Conservation (phyloP, 495 filamentous ascomycete species). For the Xylaria intraflava region DNA sequence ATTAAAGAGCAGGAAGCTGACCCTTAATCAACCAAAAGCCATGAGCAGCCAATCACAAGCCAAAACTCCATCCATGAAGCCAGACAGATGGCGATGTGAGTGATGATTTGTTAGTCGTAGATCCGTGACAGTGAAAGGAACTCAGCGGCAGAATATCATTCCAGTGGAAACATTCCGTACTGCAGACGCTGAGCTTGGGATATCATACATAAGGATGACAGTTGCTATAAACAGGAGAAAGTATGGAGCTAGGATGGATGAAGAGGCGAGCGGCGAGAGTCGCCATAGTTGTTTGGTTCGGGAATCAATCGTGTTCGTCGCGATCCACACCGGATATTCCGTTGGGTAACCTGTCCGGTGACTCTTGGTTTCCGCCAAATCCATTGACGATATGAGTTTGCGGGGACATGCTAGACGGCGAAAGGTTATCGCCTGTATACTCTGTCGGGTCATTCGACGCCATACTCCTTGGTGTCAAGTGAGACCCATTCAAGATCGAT, state of each 20-base stretch:
- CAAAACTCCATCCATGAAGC: slow-evolving; percentile 27
- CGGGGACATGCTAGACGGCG: slow-evolving; percentile 18
- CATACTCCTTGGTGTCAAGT: slow-evolving; percentile 26
- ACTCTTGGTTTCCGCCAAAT: slow-evolving; percentile 17
- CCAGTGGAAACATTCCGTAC: slow-evolving; percentile 8
- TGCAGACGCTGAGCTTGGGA: slow-evolving; percentile 11
- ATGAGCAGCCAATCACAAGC: slow-evolving; percentile 20
- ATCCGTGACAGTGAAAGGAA: slow-evolving; percentile 23
- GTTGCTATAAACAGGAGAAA: slow-evolving; percentile 3
- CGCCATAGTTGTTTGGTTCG: neutral
- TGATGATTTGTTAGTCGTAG: slow-evolving; percentile 19
- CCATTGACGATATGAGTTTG: slow-evolving; percentile 19
- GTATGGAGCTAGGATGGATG: neutral
- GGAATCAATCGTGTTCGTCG: slow-evolving; percentile 4
- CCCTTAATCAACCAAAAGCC: slow-evolving; percentile 16
- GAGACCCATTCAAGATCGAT: slow-evolving; percentile 19
- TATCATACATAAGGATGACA: slow-evolving; percentile 17
- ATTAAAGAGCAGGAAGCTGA: slow-evolving; percentile 16
- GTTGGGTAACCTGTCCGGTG: slow-evolving; percentile 17
- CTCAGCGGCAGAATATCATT: slow-evolving; percentile 10
- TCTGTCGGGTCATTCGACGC: slow-evolving; percentile 24
- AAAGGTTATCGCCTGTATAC: slow-evolving; percentile 17
- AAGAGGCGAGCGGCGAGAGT: neutral
- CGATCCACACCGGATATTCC: slow-evolving; percentile 12
- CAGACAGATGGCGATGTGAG: slow-evolving; percentile 19